phyloP scores from a whole-genome alignment of 2,329 filamentous ascomycete genomes.

The Aspergillus brasiliensis region DNA sequence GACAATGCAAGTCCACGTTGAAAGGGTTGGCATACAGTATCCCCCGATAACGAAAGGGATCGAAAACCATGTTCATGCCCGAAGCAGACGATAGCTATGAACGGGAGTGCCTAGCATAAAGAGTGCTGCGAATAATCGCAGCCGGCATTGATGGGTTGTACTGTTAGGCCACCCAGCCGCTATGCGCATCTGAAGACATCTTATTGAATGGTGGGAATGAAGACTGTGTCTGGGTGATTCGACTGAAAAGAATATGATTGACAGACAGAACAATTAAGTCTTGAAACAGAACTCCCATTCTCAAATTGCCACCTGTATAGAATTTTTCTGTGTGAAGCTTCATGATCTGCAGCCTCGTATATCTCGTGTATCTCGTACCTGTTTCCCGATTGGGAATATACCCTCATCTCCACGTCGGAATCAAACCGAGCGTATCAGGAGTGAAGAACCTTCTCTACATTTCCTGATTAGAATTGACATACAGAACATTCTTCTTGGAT shows the following conservation, averaged over 20 bases:
- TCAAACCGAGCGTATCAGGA: not conserved
- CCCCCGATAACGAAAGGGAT: not conserved
- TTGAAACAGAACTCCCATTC: not conserved
- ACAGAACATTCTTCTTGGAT: too few relatives aligned
- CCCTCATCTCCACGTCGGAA: not conserved
- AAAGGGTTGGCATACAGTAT: not conserved
- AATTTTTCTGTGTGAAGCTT: not conserved
- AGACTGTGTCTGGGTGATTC: too few relatives aligned
- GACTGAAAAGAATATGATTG: too few relatives aligned
- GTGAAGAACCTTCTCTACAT: not conserved
- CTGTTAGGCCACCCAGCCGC: not conserved
- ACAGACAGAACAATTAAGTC: too few relatives aligned
- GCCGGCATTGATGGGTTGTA: not conserved
- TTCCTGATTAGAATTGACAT: not conserved
- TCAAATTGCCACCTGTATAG: not conserved
- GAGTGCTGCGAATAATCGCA: not conserved
- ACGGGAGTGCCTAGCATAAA: not conserved
- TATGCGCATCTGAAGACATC: not conserved
- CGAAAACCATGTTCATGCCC: not conserved
- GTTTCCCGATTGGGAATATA: conserved; percentile 15
- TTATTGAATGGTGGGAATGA: not conserved
- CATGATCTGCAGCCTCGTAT: conserved; percentile 16
- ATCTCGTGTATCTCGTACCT: conserved; percentile 26
- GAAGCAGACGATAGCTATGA: not conserved
- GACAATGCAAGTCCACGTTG: not conserved